Percentiles rank a stretch among this genome's conserved stretches.
These are phyloP conservation scores for Phytopythium aichiense DNA, from an alignment of 352 stramenopile genomes.

Conservation along the genomic window DNA sequence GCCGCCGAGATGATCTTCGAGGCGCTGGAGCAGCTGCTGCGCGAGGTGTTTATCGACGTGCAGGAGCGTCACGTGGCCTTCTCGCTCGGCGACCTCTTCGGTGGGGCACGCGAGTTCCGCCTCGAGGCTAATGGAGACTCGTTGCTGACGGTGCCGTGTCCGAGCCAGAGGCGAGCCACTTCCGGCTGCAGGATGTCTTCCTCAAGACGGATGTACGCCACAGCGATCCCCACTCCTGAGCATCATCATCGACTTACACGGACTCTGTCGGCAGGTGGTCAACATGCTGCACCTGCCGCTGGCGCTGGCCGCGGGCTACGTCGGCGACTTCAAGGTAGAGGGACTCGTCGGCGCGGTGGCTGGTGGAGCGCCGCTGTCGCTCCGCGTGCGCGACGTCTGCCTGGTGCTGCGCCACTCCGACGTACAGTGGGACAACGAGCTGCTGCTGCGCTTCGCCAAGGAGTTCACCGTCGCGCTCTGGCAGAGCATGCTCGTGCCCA, in stretches of 20 bases:
- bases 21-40: conserved; percentile 45
- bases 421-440: conserved; percentile 62
- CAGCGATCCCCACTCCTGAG: not conserved
- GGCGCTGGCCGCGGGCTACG: conserved; percentile 55
- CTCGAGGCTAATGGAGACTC: not conserved
- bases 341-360: conserved; percentile 52
- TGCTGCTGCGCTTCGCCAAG: conserved; percentile 65
- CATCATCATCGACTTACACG: too few relatives aligned
- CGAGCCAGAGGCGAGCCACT: conserved; percentile 53
- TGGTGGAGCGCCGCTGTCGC: conserved; percentile 48
- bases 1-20: conserved; percentile 41
- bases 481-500: conserved; percentile 37
- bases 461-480: conserved; percentile 54
- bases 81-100: conserved; percentile 72
- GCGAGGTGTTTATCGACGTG: conserved; percentile 66
- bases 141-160: not conserved
- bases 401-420: conserved; percentile 55
- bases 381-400: conserved; percentile 50
- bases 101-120: conserved; percentile 11
- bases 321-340: conserved; percentile 65
- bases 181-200: conserved; percentile 57
- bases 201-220: conserved; percentile 45
- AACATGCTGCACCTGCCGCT: conserved; percentile 68
- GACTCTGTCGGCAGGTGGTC: conserved; percentile 26
- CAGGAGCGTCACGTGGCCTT: conserved; percentile 52